Base-by-base conservation (phyloP, 2,329 filamentous ascomycete genomes). In the Neobulgaria alba region DNA sequence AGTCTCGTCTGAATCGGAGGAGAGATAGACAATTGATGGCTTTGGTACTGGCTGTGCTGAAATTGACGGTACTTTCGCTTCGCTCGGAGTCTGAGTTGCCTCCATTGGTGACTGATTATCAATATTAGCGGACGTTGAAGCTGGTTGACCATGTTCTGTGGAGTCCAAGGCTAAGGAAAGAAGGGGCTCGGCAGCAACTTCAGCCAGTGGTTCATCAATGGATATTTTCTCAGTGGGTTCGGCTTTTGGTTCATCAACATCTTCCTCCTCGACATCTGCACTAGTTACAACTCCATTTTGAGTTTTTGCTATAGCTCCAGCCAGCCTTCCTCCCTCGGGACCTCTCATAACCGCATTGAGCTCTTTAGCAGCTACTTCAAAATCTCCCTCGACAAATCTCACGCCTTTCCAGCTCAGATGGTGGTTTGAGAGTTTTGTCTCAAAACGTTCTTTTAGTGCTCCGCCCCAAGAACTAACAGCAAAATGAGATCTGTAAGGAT, bases 1-100 rank as follows among this genome's bases (percentile, higher is more conserved):
- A 0, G 84, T 90, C 51, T 94, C 73, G 0, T 84, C 79, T n/a
- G 87, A 93, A 62, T 98, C 92, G 12, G 88, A 88, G 5, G 86
- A 86, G 3, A 98, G 76, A 59, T 98, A 98, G 42, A 98, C 75
- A 5, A 95, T 70, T 1, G 63, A 65, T 33, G 59, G 82, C 15
- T n/a, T 3, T 10, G 36, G 3, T 7, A 26, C 7, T n/a, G n/a
- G n/a, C 2, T 35, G 14, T 9, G 36, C 8, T 36, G 17, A 16
- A 3, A 20, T 32, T 26, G 31, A 17, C 12, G 36, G 29, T 10
- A 5, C 29, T 21, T 30, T 32, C 14, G 34, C 26, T 36, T 37
- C 35, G 26, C 7, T 5, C 15, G 23, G 12, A 26, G 23, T 26
- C 7, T 7, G 7, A 7, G 7, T 12, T 26, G 23, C 7, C 7